Evolutionary conservation across 495 filamentous ascomycete genomes (phyloP), one percentile per base, ranked within the genome.

Genomic region (Hypoxylon fuscum): DNA sequence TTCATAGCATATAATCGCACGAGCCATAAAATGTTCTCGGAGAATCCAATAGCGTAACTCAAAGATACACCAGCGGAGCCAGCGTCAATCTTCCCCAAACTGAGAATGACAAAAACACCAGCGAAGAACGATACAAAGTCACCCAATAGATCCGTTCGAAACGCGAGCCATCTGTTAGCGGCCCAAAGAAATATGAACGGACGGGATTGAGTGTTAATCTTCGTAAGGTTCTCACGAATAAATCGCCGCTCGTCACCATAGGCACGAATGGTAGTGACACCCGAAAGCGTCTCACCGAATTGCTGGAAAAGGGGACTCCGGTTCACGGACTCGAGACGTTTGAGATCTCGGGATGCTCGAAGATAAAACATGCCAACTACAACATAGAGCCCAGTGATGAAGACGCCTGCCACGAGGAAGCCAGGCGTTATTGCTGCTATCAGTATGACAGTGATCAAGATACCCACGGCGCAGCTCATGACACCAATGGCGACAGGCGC

Each of bases 21-120:
- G 53, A 98, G 88, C 96, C 96, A 99, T 14, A 99, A 81, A 14
- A 99, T 87, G 57, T 97, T 97, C 71, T 98, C 96, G 0, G 92
- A 96, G 66, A 99, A 99, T 0, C 92, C 95, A 45, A 99, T 92
- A 5, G 96, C 96, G 67, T 99, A 99, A n/a, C 93, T 97, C 62
- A 99, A 76, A 14, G 96, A 97, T 54, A 99, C 81, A 78, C 96
- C 96, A 29, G 95, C 96, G 37, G 94, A 91, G 58, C 96, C 96
- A 27, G 96, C 87, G 78, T 97, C 94, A 44, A 98, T 90, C 40
- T 78, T 87, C 22, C 93, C 94, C 37, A 95, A 84, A 64, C 86
- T 95, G 23, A 88, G 65, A 29, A 98, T 87, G 27, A 99, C 89
- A 66, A 98, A 98, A 2, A 88, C 89, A 15, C 95, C 96, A 1